These are phyloP conservation scores for Rhizomucor pusillus DNA, from an alignment of 371 early-diverging fungal species.

Conservation along the genomic window DNA sequence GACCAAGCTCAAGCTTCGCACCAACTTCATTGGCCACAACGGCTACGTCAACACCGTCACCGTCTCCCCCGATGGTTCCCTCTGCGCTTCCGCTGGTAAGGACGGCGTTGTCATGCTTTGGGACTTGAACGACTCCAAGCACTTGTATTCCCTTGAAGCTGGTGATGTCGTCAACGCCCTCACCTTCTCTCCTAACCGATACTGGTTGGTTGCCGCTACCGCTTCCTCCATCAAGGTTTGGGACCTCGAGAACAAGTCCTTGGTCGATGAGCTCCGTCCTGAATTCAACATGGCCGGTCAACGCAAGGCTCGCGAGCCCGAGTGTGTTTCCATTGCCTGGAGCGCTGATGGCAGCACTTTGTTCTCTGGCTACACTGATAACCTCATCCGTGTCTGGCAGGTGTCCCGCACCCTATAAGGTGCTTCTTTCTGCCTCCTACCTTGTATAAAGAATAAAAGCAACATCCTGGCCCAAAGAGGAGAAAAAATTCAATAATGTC, in stretches of 20 bases:
- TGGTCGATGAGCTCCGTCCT: conserved; percentile 94
- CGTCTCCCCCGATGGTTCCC: conserved; percentile 99
- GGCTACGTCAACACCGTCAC: conserved; percentile 98
- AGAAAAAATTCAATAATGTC: no score
- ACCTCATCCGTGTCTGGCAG: conserved; percentile 93
- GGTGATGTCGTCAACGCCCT: conserved; percentile 95
- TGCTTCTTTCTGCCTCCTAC: neutral
- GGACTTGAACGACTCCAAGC: conserved; percentile 99
- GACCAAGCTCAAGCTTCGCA: conserved; percentile 95
- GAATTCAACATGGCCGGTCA: conserved; percentile 79
- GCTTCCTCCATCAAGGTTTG: conserved; percentile 97
- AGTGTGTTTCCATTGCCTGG: conserved; percentile 96
- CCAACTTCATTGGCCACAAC: conserved; percentile 98
- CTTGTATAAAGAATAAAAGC: no score
- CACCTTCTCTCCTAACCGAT: conserved; percentile 98
- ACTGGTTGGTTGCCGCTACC: conserved; percentile 99
- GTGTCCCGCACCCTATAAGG: conserved; percentile 67
- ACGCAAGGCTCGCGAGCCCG: conserved; percentile 71
- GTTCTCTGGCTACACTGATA: conserved; percentile 98
- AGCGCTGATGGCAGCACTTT: conserved; percentile 96
- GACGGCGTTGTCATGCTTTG: conserved; percentile 99
- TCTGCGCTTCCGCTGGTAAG: conserved; percentile 99
- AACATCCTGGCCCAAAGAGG: no score
- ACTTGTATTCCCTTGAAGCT: conserved; percentile 98
- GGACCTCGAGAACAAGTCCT: conserved; percentile 97